phyloP scores from a whole-genome alignment of 306 rosid species.

The Fragaria nilgerrensis region DNA sequence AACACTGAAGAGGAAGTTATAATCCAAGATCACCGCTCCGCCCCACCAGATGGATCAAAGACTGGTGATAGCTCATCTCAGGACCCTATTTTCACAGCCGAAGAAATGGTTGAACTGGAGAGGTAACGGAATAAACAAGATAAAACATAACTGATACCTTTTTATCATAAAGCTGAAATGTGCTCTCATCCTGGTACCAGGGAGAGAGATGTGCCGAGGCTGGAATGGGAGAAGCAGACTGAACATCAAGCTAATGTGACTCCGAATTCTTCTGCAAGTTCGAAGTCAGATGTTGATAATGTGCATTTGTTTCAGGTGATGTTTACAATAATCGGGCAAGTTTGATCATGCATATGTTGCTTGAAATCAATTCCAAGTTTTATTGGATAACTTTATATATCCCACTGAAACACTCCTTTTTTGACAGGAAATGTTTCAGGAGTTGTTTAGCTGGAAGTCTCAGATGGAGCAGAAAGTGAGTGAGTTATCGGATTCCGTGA shows the following conservation, averaged over 20 bases:
- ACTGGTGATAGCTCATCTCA: slow-evolving; percentile 22
- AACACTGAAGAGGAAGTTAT: slow-evolving; percentile 41
- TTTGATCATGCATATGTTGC: background rate
- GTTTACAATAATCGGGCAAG: background rate
- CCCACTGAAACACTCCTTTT: slow-evolving; percentile 3
- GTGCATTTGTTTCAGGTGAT: slow-evolving; percentile 64
- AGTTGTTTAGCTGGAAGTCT: slow-evolving; percentile 76
- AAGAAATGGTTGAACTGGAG: slow-evolving; percentile 42
- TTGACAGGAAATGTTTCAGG: slow-evolving; percentile 71
- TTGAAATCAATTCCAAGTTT: background rate
- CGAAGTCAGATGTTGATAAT: slow-evolving; percentile 59
- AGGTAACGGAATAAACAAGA: slow-evolving; percentile 40
- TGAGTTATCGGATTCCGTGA: slow-evolving; percentile 57
- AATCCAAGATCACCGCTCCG: slow-evolving; percentile 38
- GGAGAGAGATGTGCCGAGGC: slow-evolving; percentile 42
- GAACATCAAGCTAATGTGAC: slow-evolving; percentile 60
- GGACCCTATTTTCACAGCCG: slow-evolving; percentile 25
- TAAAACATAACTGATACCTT: background rate
- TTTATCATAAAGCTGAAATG: slow-evolving; percentile 9
- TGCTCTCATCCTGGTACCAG: slow-evolving; percentile 27
- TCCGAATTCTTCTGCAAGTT: slow-evolving; percentile 71
- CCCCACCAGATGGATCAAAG: slow-evolving; percentile 30
- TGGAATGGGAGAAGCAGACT: slow-evolving; percentile 37
- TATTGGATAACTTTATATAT: background rate
- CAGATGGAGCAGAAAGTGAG: slow-evolving; percentile 64